Percentiles rank a stretch among this genome's conserved stretches.
phyloP scores from a whole-genome alignment of 164 flowering plant genomes.

The Vitis rotundifolia region DNA sequence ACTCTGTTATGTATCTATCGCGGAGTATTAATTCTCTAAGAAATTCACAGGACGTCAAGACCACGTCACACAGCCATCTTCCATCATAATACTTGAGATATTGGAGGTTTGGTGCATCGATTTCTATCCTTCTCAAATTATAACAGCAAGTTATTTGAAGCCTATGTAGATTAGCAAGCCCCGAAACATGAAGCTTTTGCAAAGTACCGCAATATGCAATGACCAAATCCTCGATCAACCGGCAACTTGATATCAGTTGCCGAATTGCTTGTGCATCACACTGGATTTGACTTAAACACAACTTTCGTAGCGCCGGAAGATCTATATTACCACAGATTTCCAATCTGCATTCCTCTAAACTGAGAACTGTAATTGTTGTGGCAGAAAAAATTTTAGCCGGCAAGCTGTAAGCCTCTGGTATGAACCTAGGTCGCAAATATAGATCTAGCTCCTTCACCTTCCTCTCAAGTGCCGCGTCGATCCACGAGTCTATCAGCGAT shows the following conservation, averaged over 20 bases:
- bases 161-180: constrained; percentile 21
- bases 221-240: constrained; percentile 33
- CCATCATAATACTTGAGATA: constrained; percentile 24
- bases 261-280: constrained; percentile 8
- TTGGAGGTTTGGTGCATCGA: constrained; percentile 23
- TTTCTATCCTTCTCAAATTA: constrained; percentile 8
- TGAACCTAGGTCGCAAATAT: neutral
- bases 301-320: constrained; percentile 17
- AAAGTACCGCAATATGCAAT: constrained; percentile 22
- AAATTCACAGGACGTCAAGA: constrained; percentile 16
- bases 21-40: constrained; percentile 24
- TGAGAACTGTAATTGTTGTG: constrained; percentile 18
- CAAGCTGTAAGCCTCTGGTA: neutral
- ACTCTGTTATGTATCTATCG: constrained; percentile 18
- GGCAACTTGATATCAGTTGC: constrained; percentile 24
- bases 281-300: constrained; percentile 17
- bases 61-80: constrained; percentile 8
- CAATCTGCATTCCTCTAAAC: constrained; percentile 16
- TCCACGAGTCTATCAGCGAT: constrained; percentile 17
- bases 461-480: constrained; percentile 8
- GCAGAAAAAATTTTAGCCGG: constrained; percentile 16
- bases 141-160: constrained; percentile 23
- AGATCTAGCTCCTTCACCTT: constrained; percentile 29
- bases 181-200: constrained; percentile 8
- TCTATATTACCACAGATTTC: constrained; percentile 4